Percentiles rank a stretch among this genome's conserved stretches.
These are phyloP conservation scores for Populus deltoides DNA, from an alignment of 345 rosid genomes.

Conservation along the genomic window DNA sequence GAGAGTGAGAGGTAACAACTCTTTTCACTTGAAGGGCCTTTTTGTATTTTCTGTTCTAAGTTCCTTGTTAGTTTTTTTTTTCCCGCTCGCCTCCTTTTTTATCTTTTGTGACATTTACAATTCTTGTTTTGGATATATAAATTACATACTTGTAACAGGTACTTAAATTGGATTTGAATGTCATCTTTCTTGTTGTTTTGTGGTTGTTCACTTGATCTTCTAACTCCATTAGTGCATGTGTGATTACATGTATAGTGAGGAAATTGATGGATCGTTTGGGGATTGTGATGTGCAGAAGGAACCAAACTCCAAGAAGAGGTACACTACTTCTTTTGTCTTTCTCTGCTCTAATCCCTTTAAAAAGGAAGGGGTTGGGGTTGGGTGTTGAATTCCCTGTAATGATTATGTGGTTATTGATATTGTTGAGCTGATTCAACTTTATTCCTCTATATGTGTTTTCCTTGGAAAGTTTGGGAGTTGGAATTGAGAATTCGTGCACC, in stretches of 20 bases:
- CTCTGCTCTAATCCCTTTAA: neutral
- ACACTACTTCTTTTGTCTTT: neutral
- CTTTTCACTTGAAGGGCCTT: neutral
- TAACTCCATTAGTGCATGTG: neutral
- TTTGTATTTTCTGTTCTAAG: neutral
- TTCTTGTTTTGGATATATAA: neutral
- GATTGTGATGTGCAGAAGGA: conserved; percentile 71
- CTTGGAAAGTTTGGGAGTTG: neutral
- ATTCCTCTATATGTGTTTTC: neutral
- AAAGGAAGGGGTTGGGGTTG: neutral
- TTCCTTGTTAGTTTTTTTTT: neutral
- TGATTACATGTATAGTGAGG: conserved; percentile 41
- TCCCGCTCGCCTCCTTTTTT: neutral
- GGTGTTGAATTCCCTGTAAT: neutral
- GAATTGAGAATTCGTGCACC: neutral
- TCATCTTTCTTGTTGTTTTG: neutral
- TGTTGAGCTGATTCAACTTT: neutral
- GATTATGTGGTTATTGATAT: neutral
- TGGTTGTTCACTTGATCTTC: neutral
- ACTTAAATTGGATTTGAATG: neutral
- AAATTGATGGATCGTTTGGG: conserved; percentile 64
- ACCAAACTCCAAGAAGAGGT: conserved; percentile 81
- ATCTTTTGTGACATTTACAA: neutral
- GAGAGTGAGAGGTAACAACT: neutral
- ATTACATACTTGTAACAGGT: neutral